These are phyloP conservation scores for Bacterosira constricta DNA, from an alignment of 108 stramenopile genomes.

Conservation along the genomic window DNA sequence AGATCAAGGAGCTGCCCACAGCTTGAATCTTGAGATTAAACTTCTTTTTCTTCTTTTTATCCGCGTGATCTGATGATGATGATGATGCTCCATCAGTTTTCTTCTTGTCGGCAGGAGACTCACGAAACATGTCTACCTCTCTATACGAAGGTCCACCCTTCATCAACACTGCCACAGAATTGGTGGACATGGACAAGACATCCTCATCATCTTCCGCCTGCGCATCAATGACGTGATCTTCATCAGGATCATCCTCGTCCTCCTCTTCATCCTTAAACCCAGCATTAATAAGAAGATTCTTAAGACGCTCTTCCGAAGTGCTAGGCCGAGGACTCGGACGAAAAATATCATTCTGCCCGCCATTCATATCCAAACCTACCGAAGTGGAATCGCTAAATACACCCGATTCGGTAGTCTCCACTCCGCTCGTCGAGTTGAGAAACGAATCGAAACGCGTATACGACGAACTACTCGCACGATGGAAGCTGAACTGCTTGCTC, in stretches of 20 bases:
- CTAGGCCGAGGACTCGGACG: conserved; percentile 16
- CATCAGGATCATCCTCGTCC: neutral
- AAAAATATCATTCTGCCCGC: conserved; percentile 30
- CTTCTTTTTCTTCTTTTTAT: neutral
- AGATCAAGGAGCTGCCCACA: neutral
- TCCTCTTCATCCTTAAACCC: conserved; percentile 19
- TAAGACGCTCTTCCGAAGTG: conserved; percentile 21
- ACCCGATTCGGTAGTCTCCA: conserved; percentile 1
- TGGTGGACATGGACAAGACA: conserved; percentile 12
- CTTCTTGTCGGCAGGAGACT: conserved; percentile 10
- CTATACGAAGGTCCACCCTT: conserved; percentile 41
- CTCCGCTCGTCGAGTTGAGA: conserved; percentile 1
- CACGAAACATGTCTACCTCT: conserved; percentile 43
- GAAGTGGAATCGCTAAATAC: conserved; percentile 1
- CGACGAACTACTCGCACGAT: conserved; percentile 23
- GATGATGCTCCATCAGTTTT: too few relatives aligned
- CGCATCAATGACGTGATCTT: conserved; percentile 18
- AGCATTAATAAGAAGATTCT: conserved; percentile 39
- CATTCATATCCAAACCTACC: neutral
- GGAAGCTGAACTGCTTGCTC: conserved; percentile 39
- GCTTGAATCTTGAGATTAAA: neutral
- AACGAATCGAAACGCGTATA: conserved; percentile 48
- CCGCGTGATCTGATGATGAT: too few relatives aligned
- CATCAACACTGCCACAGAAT: conserved; percentile 34
- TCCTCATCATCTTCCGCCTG: conserved; percentile 9